Evolutionary conservation across 306 rosid species (phyloP).

Genomic region (Cicer judaicum): DNA sequence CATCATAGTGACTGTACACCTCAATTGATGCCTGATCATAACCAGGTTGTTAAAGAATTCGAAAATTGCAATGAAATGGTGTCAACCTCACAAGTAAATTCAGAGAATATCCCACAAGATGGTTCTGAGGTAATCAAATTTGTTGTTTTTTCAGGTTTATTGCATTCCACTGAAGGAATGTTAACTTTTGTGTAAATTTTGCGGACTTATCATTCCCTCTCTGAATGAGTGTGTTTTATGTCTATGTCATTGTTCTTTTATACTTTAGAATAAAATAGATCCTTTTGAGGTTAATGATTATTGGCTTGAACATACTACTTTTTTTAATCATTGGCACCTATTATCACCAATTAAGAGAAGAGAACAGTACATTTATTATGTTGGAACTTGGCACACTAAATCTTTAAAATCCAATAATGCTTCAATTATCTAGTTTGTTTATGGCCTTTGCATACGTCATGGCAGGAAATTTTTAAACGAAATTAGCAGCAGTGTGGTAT

Average conservation of each 20-base stretch:
- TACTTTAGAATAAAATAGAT: slow-evolving; percentile 4
- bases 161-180: background rate
- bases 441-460: slow-evolving; percentile 38
- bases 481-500: slow-evolving; percentile 30
- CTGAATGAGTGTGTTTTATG: background rate
- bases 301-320: background rate
- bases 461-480: slow-evolving; percentile 8
- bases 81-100: slow-evolving; percentile 44
- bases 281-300: slow-evolving; percentile 7
- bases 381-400: slow-evolving; percentile 16
- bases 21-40: slow-evolving; percentile 43
- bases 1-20: slow-evolving; percentile 41
- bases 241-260: background rate
- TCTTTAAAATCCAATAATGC: slow-evolving; percentile 27
- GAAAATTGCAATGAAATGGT: slow-evolving; percentile 44
- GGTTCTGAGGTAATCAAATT: slow-evolving; percentile 54
- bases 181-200: slow-evolving; percentile 25
- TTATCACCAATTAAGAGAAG: slow-evolving; percentile 37
- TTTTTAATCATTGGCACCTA: slow-evolving; percentile 9
- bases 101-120: slow-evolving; percentile 43
- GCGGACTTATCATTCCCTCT: background rate
- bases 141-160: slow-evolving; percentile 13
- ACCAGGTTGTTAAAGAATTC: slow-evolving; percentile 44
- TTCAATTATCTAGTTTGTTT: slow-evolving; percentile 32
- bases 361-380: background rate